Base-by-base conservation (phyloP, 2,329 filamentous ascomycete species). In the Paecilomyces sp. region DNA sequence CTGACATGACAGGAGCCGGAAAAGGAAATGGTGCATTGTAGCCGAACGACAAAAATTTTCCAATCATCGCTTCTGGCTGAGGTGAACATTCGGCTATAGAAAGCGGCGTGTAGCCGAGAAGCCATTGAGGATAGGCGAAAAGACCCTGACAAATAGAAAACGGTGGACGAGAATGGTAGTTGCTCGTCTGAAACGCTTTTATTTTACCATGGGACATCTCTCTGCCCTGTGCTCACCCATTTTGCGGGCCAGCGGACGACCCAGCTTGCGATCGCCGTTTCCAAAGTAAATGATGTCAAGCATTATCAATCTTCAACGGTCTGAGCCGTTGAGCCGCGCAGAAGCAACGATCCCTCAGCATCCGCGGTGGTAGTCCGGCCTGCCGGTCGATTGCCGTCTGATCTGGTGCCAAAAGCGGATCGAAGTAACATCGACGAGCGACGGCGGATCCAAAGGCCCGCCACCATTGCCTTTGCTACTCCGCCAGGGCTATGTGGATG, bases 291-390 rank as follows among this genome's bases (percentile, higher is more conserved):
- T 25, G 24, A 53, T 53, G 51, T 53, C 51, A 53, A 53, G 51
- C 51, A 53, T 53, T 53, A 53, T 53, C 51, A 53, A 53, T 53
- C 51, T 53, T 13, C 51, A 53, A 53, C 51, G 51, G 24, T 47
- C 41, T 22, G 41, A 18, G n/a, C 41, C 51, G 24, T 15, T 13
- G 22, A 53, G 18, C 51, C 51, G 22, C 24, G 22, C 31, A 33
- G 22, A 13, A 53, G 24, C 51, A 53, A 11, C 51, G 28, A 53
- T 30, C 28, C 15, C 24, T 25, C 24, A 12, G 22, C 24, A 22
- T 25, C 51, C 28, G 24, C 51, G 11, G 51, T 28, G 9, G 24
- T 53, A 28, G n/a, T n/a, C 18, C 12, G 18, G 50, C 50, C 24
- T 52, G 24, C n/a, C 50, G 13, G 50, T 4, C 50, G 50, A 22